Evolutionary conservation across 2,329 filamentous ascomycete genomes (phyloP).

Genomic region (Alternaria novae-zelandiae): DNA sequence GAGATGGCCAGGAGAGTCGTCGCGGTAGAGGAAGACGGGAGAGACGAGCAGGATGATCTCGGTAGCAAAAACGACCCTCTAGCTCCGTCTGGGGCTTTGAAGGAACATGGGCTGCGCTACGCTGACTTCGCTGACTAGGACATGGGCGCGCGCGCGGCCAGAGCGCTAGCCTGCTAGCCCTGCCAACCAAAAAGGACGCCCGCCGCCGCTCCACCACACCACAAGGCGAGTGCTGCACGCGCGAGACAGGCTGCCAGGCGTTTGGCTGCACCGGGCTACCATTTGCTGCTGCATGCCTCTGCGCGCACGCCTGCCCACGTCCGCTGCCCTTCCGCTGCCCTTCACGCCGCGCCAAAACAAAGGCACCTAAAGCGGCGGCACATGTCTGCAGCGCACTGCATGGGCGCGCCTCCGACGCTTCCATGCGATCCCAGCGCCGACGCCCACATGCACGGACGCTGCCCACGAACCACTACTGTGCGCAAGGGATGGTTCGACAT

Average conservation of each 20-base stretch:
- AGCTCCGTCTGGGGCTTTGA: constrained; percentile 23
- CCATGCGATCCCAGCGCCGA: constrained; percentile 25
- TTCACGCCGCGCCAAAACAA: not conserved
- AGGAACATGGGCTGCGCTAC: constrained; percentile 1
- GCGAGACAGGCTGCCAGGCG: constrained; percentile 1
- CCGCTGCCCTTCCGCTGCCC: not conserved
- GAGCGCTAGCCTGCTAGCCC: constrained; percentile 29
- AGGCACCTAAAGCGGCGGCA: constrained; percentile 23
- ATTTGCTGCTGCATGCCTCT: not conserved
- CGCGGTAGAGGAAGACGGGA: constrained; percentile 13
- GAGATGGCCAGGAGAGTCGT: constrained; percentile 13
- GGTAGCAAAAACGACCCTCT: constrained; percentile 35
- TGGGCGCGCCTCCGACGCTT: constrained; percentile 16
- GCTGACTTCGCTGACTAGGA: not conserved
- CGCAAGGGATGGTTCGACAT: constrained; percentile 7
- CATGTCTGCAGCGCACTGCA: constrained; percentile 5
- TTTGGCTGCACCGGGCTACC: not conserved
- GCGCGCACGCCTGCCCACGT: not conserved
- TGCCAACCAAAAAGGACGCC: constrained; percentile 19
- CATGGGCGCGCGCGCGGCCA: constrained; percentile 23
- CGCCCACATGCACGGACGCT: constrained; percentile 19
- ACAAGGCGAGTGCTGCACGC: not conserved
- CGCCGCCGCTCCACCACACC: not conserved
- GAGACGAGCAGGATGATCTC: constrained; percentile 22
- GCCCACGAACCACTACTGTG: constrained; percentile 18